phyloP scores from a whole-genome alignment of 2,329 filamentous ascomycete genomes.

The Venturia oleaginea region DNA sequence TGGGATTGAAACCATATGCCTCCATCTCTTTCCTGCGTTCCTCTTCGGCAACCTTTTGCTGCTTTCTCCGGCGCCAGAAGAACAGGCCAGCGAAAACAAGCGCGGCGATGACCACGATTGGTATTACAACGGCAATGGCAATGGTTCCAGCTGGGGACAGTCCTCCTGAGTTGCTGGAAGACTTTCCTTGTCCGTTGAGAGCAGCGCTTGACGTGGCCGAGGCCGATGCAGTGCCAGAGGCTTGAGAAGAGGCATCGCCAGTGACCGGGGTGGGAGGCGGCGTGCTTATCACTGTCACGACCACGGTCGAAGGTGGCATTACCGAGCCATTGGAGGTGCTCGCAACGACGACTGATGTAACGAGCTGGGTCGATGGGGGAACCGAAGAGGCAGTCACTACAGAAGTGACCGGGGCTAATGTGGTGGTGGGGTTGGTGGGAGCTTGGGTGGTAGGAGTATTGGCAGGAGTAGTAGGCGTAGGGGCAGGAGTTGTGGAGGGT shows the following conservation, averaged over 20 bases:
- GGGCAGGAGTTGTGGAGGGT: background rate
- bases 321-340: conserved; percentile 10
- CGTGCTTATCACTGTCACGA: conserved; percentile 12
- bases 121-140: conserved; percentile 87
- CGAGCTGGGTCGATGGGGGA: conserved; percentile 10
- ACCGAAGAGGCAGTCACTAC: conserved; percentile 6
- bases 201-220: conserved; percentile 2
- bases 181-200: background rate
- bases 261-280: conserved; percentile 5
- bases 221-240: background rate
- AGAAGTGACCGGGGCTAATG: background rate
- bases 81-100: conserved; percentile 69
- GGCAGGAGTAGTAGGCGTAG: background rate
- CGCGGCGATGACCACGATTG: conserved; percentile 77
- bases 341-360: conserved; percentile 13
- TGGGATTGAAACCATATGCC: conserved; percentile 97
- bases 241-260: background rate
- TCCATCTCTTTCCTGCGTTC: conserved; percentile 91
- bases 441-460: conserved; percentile 4
- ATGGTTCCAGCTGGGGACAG: conserved; percentile 61
- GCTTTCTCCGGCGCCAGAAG: conserved; percentile 83
- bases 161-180: conserved; percentile 26
- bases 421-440: conserved; percentile 1
- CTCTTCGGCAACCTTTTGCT: conserved; percentile 75
- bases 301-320: conserved; percentile 3